Base-by-base conservation (phyloP, 78 protist species). In the Cavenderia fasciculata region DNA sequence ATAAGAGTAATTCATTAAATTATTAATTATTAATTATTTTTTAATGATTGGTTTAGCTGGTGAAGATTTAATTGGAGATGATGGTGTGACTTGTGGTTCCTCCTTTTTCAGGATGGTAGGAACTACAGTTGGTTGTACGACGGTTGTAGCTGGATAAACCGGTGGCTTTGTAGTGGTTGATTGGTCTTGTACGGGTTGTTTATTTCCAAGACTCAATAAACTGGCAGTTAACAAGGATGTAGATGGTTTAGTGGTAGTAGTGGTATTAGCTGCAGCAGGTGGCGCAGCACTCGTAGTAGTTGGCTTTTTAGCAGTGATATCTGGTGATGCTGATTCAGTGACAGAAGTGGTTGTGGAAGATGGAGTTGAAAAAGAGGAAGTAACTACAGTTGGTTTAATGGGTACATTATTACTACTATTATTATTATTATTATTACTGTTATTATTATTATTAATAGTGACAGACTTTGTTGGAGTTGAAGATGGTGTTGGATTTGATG, bases 161-260 rank as follows among this genome's bases (percentile, higher is more conserved):
- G 69, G 82, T 41, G 69, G 72, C 25, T 61, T 73, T 43, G 82
- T 21, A 11, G 11, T 57, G 34, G n/a, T 8, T 4, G 63, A 57
- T 29, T 4, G n/a, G 33, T 57, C 27, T 10, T 29, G 63, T 23
- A 36, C n/a, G n/a, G n/a, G 63, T 57, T 29, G 63, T 57, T 29
- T 52, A 10, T 14, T 52, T 3, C 21, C 2, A 27, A 27, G 63
- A 7, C 27, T 57, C n/a, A 52, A 52, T 52, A 57, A 36, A 57
- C 63, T 57, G 18, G n/a, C 63, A 21, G 63, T 57, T 29, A 57
- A 36, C 33, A 57, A 57, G 8, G 62, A 25, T 56, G 62, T 56
- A 19, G 62, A 12, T 56, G 62, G 7, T 56, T 8, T 56, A 7
- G n/a, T 56, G 7, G 62, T 19, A 56, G 62, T 56, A 25, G 62